These are phyloP conservation scores for Tetradesmus lagerheimii DNA, from an alignment of 139 green algal genomes.

Conservation along the genomic window DNA sequence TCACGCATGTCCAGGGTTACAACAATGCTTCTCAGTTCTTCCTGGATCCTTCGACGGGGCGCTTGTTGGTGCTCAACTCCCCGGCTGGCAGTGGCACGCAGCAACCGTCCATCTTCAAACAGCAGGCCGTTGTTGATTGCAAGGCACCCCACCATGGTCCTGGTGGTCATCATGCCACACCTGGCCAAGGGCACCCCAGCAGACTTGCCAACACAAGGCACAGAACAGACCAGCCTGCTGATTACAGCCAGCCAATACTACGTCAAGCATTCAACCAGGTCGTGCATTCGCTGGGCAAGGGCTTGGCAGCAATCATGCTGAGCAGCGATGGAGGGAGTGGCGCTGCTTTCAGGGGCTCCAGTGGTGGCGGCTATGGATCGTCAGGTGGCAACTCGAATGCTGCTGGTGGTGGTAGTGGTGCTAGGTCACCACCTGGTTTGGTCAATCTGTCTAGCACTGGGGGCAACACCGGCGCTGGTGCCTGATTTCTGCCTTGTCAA, in stretches of 20 bases:
- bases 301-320: neutral
- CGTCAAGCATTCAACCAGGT: neutral
- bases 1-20: neutral
- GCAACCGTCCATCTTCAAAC: neutral
- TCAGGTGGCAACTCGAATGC: neutral
- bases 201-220: neutral
- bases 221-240: neutral
- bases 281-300: neutral
- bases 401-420: neutral
- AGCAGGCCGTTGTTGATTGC: neutral
- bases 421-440: neutral
- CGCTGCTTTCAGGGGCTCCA: neutral
- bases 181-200: neutral
- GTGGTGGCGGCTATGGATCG: neutral
- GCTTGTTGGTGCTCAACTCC: neutral
- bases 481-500: neutral
- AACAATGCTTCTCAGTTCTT: neutral
- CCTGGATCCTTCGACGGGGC: neutral
- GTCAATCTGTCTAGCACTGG: neutral
- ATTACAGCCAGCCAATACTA: neutral
- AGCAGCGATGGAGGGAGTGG: neutral
- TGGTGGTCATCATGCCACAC: neutral
- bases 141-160: neutral
- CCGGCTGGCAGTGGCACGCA: neutral
- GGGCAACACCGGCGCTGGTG: neutral